Conservation (phyloP, 208 protist species). For the Tritrichomonas musculus region DNA sequence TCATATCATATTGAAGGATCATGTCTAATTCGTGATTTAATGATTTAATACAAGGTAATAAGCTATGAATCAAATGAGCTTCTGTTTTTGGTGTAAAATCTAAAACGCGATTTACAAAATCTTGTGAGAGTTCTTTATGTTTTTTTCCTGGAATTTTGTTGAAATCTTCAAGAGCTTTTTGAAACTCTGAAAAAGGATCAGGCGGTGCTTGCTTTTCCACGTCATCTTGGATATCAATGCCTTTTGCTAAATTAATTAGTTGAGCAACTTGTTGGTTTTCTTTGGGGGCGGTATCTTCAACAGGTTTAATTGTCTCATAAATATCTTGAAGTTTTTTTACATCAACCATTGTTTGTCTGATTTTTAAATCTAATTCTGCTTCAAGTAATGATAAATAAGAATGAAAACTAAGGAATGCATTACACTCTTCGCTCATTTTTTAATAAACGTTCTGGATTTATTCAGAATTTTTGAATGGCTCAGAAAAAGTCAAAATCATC, state of each 20-base stretch:
- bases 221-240: not conserved
- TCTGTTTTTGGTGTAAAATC: not conserved
- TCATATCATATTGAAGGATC: not conserved
- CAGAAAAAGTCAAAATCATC: too few relatives aligned
- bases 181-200: not conserved
- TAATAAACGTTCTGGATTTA: too few relatives aligned
- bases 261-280: not conserved
- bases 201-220: not conserved
- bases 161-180: not conserved
- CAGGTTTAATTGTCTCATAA: not conserved
- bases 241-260: not conserved
- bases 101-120: not conserved
- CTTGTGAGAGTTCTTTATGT: not conserved
- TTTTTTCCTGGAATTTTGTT: not conserved
- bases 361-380: not conserved
- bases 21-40: not conserved
- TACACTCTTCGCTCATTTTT: too few relatives aligned
- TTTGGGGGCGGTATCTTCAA: not conserved
- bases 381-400: not conserved
- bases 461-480: too few relatives aligned
- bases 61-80: not conserved
- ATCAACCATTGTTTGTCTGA: not conserved
- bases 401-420: too few relatives aligned
- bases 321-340: not conserved
- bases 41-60: not conserved